A percentile compares a stretch with the other conserved stretches of the same genome.
phyloP scores from a whole-genome alignment of 495 filamentous ascomycete species.

The Physcia stellaris region DNA sequence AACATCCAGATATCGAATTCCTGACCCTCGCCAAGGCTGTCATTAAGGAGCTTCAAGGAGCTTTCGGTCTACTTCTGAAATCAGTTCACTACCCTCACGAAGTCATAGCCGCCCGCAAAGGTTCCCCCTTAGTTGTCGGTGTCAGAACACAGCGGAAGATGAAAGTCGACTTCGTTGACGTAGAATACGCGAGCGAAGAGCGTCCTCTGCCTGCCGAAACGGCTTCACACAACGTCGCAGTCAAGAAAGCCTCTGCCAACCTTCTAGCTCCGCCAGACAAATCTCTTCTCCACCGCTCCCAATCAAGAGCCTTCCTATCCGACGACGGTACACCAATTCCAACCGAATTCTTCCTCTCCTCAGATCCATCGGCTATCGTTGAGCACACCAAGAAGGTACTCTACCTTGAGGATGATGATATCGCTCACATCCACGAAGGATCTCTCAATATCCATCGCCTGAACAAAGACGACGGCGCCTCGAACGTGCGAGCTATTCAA shows the following conservation, averaged over 20 bases:
- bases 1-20: conserved; percentile 89
- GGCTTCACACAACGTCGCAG: conserved; percentile 88
- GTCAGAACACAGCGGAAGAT: conserved; percentile 94
- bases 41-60: conserved; percentile 95
- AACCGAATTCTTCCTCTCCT: conserved; percentile 98
- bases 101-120: conserved; percentile 94
- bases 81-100: conserved; percentile 98
- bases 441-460: conserved; percentile 97
- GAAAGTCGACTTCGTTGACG: conserved; percentile 99
- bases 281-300: conserved; percentile 90
- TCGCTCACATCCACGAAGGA: conserved; percentile 97
- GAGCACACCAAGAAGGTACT: conserved; percentile 99
- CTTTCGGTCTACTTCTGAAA: conserved; percentile 91
- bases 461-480: conserved; percentile 89
- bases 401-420: conserved; percentile 98
- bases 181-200: conserved; percentile 88
- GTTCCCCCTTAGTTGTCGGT: conserved; percentile 89
- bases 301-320: conserved; percentile 95
- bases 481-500: conserved; percentile 93
- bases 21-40: conserved; percentile 92
- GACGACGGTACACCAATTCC: conserved; percentile 95
- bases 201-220: conserved; percentile 78
- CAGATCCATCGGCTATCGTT: conserved; percentile 93
- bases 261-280: conserved; percentile 87
- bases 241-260: conserved; percentile 77